Percentiles rank a stretch among this genome's conserved stretches.
These are phyloP conservation scores for Calonectria leucothoes DNA, from an alignment of 2,329 filamentous ascomycete genomes.

Conservation along the genomic window DNA sequence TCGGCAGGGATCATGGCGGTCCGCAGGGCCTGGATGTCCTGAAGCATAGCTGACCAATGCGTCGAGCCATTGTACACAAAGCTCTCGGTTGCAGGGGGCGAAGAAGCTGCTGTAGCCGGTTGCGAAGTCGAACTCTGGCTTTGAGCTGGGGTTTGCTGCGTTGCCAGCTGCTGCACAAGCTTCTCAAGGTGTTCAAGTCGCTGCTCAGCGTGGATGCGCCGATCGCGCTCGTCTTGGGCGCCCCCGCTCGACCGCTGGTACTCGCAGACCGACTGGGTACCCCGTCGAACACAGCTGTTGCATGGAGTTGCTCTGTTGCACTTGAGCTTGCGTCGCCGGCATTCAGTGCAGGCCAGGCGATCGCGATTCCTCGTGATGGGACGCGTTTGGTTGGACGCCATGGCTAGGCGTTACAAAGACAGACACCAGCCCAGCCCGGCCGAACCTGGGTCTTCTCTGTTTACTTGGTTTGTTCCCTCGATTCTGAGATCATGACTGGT, in stretches of 20 bases:
- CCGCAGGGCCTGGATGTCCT: constrained; percentile 6
- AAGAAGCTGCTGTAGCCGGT: background rate
- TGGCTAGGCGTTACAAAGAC: background rate
- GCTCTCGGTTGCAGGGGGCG: background rate
- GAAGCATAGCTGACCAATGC: constrained; percentile 8
- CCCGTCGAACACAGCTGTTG: constrained; percentile 5
- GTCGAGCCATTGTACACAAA: constrained; percentile 1
- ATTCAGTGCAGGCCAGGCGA: background rate
- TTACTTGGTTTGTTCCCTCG: background rate
- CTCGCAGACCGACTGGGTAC: background rate
- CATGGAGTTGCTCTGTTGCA: background rate
- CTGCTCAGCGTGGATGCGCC: background rate
- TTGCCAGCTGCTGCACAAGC: background rate
- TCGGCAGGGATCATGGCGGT: background rate
- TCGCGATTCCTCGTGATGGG: constrained; percentile 2
- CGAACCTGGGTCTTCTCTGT: background rate
- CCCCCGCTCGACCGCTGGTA: background rate
- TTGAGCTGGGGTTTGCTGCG: background rate
- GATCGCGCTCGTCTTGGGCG: background rate
- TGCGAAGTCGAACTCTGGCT: background rate
- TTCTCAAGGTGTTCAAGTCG: constrained; percentile 3
- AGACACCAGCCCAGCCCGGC: background rate
- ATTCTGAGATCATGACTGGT: background rate
- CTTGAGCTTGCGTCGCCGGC: constrained; percentile 7
- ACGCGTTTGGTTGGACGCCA: background rate